Percentiles rank a stretch among this genome's conserved stretches.
Conservation (phyloP, 148 eudicot genomes). For the Chenopodium album region DNA sequence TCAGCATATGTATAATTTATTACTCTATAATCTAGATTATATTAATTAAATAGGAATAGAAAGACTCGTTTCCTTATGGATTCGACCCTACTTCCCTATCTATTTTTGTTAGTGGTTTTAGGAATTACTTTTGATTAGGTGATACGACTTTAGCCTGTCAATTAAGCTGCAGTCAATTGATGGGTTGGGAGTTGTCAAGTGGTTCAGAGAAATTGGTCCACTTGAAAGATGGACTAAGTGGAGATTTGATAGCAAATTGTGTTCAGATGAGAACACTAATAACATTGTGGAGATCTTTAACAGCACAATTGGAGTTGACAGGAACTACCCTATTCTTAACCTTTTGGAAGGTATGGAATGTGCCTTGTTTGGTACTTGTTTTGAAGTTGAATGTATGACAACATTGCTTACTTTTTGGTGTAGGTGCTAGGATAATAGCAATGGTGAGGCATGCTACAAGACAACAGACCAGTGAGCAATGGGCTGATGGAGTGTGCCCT, state of each 20-base stretch:
- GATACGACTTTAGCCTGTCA: too few species aligned
- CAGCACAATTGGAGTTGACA: background rate
- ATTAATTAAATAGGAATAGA: too few species aligned
- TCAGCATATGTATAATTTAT: too few species aligned
- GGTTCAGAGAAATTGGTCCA: background rate
- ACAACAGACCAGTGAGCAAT: background rate
- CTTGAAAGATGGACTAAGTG: background rate
- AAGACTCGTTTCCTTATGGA: too few species aligned
- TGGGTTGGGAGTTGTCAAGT: background rate
- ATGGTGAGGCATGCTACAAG: constrained; percentile 13
- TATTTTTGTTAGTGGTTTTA: too few species aligned
- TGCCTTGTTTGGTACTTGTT: too few species aligned
- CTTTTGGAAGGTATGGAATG: background rate
- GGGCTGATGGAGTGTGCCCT: background rate
- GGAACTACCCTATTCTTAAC: background rate
- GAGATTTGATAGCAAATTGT: background rate
- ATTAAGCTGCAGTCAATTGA: background rate
- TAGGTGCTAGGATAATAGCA: background rate
- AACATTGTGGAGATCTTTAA: background rate
- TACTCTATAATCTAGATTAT: too few species aligned
- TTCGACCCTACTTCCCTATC: too few species aligned
- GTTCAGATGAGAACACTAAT: background rate
- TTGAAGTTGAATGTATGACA: background rate
- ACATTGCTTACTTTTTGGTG: too few species aligned
- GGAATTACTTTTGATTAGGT: too few species aligned